Conservation (phyloP, 768 basidiomycete species). For the Piloderma croceum region DNA sequence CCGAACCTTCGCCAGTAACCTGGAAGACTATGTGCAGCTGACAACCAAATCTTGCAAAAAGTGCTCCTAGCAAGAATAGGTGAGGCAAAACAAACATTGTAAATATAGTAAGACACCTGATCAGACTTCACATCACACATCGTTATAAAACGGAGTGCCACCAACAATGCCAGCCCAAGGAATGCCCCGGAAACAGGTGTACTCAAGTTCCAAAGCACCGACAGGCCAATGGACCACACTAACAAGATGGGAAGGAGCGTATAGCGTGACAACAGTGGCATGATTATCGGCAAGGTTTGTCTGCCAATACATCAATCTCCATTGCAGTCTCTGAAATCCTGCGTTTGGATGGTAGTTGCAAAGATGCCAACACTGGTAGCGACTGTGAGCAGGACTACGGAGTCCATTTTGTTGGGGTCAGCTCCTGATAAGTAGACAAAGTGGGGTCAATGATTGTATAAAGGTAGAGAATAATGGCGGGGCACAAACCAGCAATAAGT, state of each 20-base stretch:
- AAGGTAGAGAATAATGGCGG: no score
- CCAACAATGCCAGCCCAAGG: constrained; percentile 26
- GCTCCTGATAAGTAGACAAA: constrained; percentile 17
- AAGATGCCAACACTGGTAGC: constrained; percentile 34
- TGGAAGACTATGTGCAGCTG: no score
- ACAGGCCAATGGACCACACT: constrained; percentile 34
- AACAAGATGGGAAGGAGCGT: constrained; percentile 30
- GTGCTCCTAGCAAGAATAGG: no score
- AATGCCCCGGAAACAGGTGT: constrained; percentile 20
- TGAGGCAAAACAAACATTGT: no score
- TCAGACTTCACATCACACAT: no score
- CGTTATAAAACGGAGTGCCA: constrained; percentile 28
- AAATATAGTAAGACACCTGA: no score
- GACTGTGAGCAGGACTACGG: constrained; percentile 26
- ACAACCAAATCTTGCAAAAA: no score
- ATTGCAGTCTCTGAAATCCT: constrained; percentile 36
- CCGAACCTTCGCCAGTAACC: no score
- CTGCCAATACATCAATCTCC: constrained; percentile 35
- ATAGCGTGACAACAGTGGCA: constrained; percentile 28
- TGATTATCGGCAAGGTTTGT: constrained; percentile 39
- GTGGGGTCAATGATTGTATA: no score
- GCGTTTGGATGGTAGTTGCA: no score
- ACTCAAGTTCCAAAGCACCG: constrained; percentile 31
- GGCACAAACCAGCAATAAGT: constrained; percentile 30
- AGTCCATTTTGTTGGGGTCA: constrained; percentile 19